These are phyloP conservation scores for Jackrogersella multiformis DNA, from an alignment of 495 filamentous ascomycete species.

Conservation along the genomic window DNA sequence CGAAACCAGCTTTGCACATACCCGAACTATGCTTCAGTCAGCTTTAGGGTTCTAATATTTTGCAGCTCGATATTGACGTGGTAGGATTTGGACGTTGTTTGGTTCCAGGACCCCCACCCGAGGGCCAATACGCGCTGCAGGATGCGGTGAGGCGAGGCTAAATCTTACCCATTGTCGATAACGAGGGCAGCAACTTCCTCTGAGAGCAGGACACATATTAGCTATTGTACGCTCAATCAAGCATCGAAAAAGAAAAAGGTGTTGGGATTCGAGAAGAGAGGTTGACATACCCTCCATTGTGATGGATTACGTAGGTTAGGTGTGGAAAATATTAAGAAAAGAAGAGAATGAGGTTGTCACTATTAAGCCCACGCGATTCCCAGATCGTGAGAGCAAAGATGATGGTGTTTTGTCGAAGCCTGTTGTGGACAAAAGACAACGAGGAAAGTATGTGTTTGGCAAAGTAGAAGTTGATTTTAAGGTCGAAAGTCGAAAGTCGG, in stretches of 20 bases:
- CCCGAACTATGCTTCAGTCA: slow-evolving; percentile 82
- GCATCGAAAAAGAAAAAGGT: slow-evolving; percentile 6
- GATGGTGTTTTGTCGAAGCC: slow-evolving; percentile 47
- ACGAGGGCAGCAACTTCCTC: slow-evolving; percentile 99
- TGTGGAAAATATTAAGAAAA: slow-evolving; percentile 48
- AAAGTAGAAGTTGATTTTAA: slow-evolving; percentile 62
- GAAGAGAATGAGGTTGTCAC: slow-evolving; percentile 45
- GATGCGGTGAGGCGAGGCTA: slow-evolving; percentile 47
- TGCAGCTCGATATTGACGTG: slow-evolving; percentile 15
- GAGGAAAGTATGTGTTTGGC: slow-evolving; percentile 55
- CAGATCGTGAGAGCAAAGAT: slow-evolving; percentile 53
- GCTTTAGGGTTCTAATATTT: slow-evolving; percentile 43
- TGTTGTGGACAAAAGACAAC: slow-evolving; percentile 49
- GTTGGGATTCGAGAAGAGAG: slow-evolving; percentile 15
- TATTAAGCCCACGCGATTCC: slow-evolving; percentile 55
- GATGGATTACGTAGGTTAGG: slow-evolving; percentile 57
- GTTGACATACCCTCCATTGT: slow-evolving; percentile 62
- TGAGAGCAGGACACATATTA: slow-evolving; percentile 67
- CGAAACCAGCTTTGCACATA: slow-evolving; percentile 99
- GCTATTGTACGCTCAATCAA: slow-evolving; percentile 44
- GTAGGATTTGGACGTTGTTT: slow-evolving; percentile 3
- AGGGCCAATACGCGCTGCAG: slow-evolving; percentile 37
- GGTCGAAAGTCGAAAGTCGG: slow-evolving; percentile 59
- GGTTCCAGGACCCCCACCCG: slow-evolving; percentile 26
- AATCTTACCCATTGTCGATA: slow-evolving; percentile 99